Evolutionary conservation across 306 rosid species (phyloP).

Genomic region (Prunus salicina): DNA sequence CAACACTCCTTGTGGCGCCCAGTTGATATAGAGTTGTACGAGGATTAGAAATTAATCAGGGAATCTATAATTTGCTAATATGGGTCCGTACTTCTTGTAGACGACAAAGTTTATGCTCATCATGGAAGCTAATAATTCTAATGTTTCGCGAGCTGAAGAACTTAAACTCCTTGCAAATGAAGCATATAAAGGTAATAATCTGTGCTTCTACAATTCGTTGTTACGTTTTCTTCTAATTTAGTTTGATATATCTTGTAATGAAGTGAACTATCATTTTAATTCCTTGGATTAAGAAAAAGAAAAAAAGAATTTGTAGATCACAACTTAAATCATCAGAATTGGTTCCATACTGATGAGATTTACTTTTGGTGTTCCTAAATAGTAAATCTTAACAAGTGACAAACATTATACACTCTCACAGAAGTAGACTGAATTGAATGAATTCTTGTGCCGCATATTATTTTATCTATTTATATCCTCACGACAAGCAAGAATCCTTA

Average conservation of each 20-base stretch:
- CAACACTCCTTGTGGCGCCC: neutral
- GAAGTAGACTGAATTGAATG: neutral
- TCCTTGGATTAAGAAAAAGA: neutral
- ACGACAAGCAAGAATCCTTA: neutral
- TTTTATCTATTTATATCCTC: neutral
- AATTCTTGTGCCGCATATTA: neutral
- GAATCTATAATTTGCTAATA: constrained; percentile 36
- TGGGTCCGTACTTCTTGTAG: constrained; percentile 18
- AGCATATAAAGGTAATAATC: constrained; percentile 68
- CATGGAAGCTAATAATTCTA: constrained; percentile 61
- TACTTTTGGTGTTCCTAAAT: neutral
- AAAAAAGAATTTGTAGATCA: neutral
- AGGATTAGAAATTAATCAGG: constrained; percentile 13
- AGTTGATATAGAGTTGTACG: constrained; percentile 18
- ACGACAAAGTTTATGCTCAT: constrained; percentile 29
- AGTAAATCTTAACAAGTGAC: neutral
- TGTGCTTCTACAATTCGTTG: constrained; percentile 13
- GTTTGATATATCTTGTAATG: neutral
- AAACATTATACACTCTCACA: neutral
- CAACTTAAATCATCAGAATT: constrained; percentile 4
- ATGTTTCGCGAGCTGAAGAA: constrained; percentile 68
- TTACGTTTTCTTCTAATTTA: neutral
- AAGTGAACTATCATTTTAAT: constrained; percentile 10
- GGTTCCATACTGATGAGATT: neutral
- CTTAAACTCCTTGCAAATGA: constrained; percentile 73